Percentiles rank a stretch among this genome's conserved stretches.
These are phyloP conservation scores for Areca catechu DNA, from an alignment of 176 grass and related monocot genomes.

Conservation along the genomic window DNA sequence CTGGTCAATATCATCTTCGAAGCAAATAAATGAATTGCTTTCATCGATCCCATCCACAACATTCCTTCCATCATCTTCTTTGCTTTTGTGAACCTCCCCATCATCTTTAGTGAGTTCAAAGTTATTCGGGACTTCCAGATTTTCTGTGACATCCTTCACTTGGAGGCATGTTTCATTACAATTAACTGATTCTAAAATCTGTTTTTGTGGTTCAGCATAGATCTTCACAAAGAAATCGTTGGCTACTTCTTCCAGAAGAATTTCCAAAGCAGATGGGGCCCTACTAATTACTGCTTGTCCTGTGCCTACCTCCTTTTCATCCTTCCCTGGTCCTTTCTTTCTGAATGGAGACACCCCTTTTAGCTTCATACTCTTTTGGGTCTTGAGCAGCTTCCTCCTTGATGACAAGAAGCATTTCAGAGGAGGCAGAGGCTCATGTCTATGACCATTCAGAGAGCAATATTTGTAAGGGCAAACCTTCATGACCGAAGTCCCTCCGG, in stretches of 20 bases:
- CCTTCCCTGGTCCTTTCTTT: constrained; percentile 12
- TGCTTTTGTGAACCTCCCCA: too few species aligned
- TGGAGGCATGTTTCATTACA: too few species aligned
- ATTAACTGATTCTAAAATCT: too few species aligned
- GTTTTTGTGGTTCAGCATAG: constrained; percentile 19
- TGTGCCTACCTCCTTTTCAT: constrained; percentile 1
- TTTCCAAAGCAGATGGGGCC: too few species aligned
- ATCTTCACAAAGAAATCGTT: constrained; percentile 52
- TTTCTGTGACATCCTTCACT: too few species aligned
- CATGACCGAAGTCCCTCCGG: constrained; percentile 43
- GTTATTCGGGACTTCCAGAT: too few species aligned
- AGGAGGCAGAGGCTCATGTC: constrained; percentile 25
- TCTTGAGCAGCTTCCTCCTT: constrained; percentile 59
- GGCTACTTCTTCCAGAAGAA: constrained; percentile 41
- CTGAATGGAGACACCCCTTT: constrained; percentile 59
- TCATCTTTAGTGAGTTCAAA: too few species aligned
- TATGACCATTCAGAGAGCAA: constrained; percentile 77
- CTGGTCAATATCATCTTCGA: constrained; percentile 11
- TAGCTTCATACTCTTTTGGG: constrained; percentile 71
- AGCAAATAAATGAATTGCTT: neutral
- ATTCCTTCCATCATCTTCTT: constrained; percentile 1
- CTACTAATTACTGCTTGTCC: neutral
- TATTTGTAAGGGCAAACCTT: constrained; percentile 65
- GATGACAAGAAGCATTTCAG: constrained; percentile 46
- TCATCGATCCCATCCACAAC: constrained; percentile 8